Evolutionary conservation across 768 basidiomycete species (phyloP), one percentile per base, ranked within the genome.

Genomic region (Rhizopogon vinicolor): DNA sequence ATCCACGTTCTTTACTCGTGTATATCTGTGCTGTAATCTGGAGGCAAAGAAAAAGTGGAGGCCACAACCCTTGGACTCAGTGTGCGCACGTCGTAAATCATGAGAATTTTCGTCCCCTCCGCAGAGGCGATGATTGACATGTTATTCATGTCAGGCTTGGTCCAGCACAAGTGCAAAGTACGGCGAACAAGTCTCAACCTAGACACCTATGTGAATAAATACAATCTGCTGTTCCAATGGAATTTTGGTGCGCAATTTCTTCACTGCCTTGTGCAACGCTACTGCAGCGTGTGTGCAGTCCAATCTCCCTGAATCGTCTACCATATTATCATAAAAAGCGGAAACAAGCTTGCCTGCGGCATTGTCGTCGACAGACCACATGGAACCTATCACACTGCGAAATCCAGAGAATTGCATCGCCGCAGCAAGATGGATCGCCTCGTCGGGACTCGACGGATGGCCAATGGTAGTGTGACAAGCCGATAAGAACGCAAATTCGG

Each of bases 401-500:
- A 25, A 25, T 25, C 25, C 25, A 4, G 25, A 25, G 25, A 25
- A 25, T 25, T 25, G 25, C 25, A 25, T 25, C 25, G 25, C 25
- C 25, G 25, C 25, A 25, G 25, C 25, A 25, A 25, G 25, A 25
- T 25, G 25, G 25, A 25, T 25, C 25, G 25, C 25, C 25, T 25
- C 25, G 25, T 25, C 25, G 25, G 25, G 25, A 25, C 25, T 25
- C 4, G 25, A 74, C 3, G 42, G 50, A 33, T 63, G 60, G 1
- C 61, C 60, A 1, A 54, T 58, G 3, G 67, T 60, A 1, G 72
- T 74, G 33, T 71, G 63, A 28, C 72, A 72, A 0, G 69, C 66
- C 5, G 71, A 74, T 3, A 72, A 55, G 28, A 74, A 72, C 0
- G 65, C 72, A 22, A 72, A 64, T 14, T 62, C 60, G 25, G 25